Conservation (phyloP, 805 yeast genomes). For the Candida verbasci region DNA sequence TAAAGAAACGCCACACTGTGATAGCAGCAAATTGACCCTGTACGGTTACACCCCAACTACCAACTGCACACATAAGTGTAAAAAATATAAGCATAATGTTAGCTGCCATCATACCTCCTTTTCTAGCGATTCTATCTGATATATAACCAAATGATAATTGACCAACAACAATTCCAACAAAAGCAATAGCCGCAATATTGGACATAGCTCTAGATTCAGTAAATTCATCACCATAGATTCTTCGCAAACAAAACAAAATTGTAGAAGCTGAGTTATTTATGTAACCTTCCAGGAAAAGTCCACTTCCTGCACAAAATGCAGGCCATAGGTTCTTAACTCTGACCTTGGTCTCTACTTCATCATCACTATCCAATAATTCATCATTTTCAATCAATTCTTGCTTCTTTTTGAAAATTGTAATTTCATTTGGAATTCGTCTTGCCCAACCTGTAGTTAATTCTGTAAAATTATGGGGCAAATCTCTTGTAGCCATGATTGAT, state of each 20-base stretch:
- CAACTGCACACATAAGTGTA: constrained; percentile 74
- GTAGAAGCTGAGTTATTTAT: constrained; percentile 81
- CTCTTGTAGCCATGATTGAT: constrained; percentile 39
- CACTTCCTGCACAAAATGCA: constrained; percentile 83
- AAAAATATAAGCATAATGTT: constrained; percentile 71
- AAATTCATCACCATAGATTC: constrained; percentile 62
- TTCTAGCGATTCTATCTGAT: constrained; percentile 78
- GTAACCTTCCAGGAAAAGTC: constrained; percentile 90
- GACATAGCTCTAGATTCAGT: constrained; percentile 63
- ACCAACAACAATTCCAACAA: constrained; percentile 89
- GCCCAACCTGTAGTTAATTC: constrained; percentile 35
- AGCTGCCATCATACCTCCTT: constrained; percentile 76
- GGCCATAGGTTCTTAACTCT: constrained; percentile 45
- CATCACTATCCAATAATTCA: constrained; percentile 9
- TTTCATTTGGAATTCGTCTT: constrained; percentile 37
- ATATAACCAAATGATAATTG: constrained; percentile 76
- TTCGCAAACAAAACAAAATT: constrained; percentile 64
- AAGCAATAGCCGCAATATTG: constrained; percentile 83
- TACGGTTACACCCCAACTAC: constrained; percentile 74
- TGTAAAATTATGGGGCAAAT: constrained; percentile 39
- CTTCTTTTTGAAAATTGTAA: constrained; percentile 30
- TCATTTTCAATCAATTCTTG: constrained; percentile 16
- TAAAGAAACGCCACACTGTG: constrained; percentile 78
- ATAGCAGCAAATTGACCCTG: constrained; percentile 79
- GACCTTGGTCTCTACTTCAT: constrained; percentile 15